These are phyloP conservation scores for Chalciporus pseudorubinellus DNA, from an alignment of 768 basidiomycete genomes.

Conservation along the genomic window DNA sequence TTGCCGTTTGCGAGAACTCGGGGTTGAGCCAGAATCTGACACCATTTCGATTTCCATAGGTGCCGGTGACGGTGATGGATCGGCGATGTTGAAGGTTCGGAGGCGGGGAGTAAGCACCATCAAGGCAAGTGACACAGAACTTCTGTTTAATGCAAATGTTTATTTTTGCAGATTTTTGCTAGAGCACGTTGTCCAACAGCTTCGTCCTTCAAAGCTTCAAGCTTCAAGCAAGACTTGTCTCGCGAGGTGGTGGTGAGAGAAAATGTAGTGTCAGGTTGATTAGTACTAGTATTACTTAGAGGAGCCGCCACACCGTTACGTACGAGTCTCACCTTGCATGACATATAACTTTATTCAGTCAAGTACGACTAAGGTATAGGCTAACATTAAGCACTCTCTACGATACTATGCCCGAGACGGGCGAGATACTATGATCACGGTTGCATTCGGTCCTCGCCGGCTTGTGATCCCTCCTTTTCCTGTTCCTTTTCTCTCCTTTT, in stretches of 20 bases:
- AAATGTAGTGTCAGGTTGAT: constrained; percentile 1
- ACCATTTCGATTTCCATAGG: constrained; percentile 32
- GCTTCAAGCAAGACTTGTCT: constrained; percentile 10
- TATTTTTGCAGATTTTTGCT: constrained; percentile 20
- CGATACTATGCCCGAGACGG: background rate
- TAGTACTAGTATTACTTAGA: background rate
- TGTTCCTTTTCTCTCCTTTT: constrained; percentile 26
- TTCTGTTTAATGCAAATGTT: constrained; percentile 15
- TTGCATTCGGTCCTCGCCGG: constrained; percentile 3
- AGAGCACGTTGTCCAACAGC: constrained; percentile 13
- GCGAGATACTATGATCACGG: background rate
- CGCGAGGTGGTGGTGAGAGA: constrained; percentile 24
- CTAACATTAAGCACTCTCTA: constrained; percentile 18
- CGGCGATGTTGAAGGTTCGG: constrained; percentile 33
- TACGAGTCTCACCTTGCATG: background rate
- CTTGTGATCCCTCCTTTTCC: constrained; percentile 6
- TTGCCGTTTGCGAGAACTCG: constrained; percentile 37
- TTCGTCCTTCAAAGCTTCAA: constrained; percentile 2
- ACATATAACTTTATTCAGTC: too few species aligned
- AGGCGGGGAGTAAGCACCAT: constrained; percentile 38
- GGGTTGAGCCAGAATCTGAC: constrained; percentile 26
- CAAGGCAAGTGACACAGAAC: constrained; percentile 12
- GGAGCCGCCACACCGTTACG: background rate
- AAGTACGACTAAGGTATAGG: too few species aligned
- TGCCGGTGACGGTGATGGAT: too few species aligned